A percentile compares a stretch with the other conserved stretches of the same genome.
phyloP scores from a whole-genome alignment of 1,284 basidiomycete genomes.

The Papiliotrema terrestris region DNA sequence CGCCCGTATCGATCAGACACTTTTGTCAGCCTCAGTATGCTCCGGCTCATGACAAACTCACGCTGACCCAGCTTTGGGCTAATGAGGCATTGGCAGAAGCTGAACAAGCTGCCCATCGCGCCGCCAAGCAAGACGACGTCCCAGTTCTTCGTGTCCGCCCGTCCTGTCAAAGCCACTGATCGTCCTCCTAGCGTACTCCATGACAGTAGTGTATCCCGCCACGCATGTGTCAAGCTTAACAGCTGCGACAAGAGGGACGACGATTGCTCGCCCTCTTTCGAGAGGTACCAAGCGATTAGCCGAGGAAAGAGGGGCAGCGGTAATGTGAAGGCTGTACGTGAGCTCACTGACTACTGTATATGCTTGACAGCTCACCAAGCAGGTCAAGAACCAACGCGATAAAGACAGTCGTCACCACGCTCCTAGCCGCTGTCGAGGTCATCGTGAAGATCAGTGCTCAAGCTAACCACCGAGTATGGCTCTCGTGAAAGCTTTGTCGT shows the following conservation, averaged over 20 bases:
- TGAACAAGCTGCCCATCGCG: conserved; percentile 83
- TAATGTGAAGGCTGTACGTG: conserved; percentile 73
- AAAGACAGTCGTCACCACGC: conserved; percentile 65
- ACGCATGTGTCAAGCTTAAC: conserved; percentile 59
- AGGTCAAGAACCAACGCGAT: conserved; percentile 82
- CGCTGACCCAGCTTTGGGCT: conserved; percentile 73
- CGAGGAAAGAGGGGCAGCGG: conserved; percentile 88
- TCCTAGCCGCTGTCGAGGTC: conserved; percentile 3
- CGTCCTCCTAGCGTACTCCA: not conserved
- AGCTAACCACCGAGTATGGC: too few species aligned
- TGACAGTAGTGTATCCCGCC: conserved; percentile 59
- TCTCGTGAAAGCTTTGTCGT: too few species aligned
- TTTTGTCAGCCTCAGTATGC: not conserved
- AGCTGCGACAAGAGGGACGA: conserved; percentile 67
- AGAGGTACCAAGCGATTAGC: conserved; percentile 70
- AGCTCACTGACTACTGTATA: not conserved
- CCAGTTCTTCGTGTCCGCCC: conserved; percentile 29
- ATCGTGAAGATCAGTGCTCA: not conserved
- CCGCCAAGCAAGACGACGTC: conserved; percentile 58
- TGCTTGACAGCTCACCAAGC: conserved; percentile 56
- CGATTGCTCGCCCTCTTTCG: conserved; percentile 31
- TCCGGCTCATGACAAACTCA: conserved; percentile 14
- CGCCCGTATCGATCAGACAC: conserved; percentile 74
- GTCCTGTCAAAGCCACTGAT: conserved; percentile 2
- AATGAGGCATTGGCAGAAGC: conserved; percentile 79